Conservation (phyloP, 768 basidiomycete species). For the Pleurotus sapidus region DNA sequence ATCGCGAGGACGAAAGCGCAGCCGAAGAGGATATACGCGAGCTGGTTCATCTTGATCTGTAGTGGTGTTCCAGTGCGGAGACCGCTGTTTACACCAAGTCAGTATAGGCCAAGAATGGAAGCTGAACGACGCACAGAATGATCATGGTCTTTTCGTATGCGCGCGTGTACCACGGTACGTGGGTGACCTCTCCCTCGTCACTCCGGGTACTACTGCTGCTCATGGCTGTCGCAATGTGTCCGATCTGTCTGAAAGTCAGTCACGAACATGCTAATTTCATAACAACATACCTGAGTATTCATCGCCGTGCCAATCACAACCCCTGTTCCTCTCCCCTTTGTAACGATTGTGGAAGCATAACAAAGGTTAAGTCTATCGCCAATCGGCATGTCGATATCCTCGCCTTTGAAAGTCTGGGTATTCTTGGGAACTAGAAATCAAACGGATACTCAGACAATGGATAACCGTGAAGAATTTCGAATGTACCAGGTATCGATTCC, state of each 20-base stretch:
- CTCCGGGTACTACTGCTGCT: background rate
- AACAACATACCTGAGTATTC: conserved; percentile 1
- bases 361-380: conserved; percentile 3
- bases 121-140: background rate
- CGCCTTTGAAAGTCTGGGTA: conserved; percentile 6
- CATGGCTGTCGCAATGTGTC: conserved; percentile 1
- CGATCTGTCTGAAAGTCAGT: background rate
- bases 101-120: background rate
- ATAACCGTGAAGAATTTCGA: background rate
- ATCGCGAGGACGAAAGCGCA: conserved; percentile 5
- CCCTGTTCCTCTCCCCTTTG: conserved; percentile 5
- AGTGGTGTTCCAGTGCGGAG: conserved; percentile 5
- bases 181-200: background rate
- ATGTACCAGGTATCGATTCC: conserved; percentile 2
- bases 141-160: background rate
- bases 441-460: background rate
- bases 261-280: background rate
- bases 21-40: conserved; percentile 5
- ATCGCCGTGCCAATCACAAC: conserved; percentile 1
- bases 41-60: conserved; percentile 8
- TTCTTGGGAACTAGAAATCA: conserved; percentile 3
- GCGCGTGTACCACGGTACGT: background rate
- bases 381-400: conserved; percentile 2
- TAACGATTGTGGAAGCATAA: conserved; percentile 6
- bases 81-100: background rate